Percentiles rank a stretch among this genome's conserved stretches.
phyloP scores from a whole-genome alignment of 306 rosid genomes.

The Cicer bijugum region DNA sequence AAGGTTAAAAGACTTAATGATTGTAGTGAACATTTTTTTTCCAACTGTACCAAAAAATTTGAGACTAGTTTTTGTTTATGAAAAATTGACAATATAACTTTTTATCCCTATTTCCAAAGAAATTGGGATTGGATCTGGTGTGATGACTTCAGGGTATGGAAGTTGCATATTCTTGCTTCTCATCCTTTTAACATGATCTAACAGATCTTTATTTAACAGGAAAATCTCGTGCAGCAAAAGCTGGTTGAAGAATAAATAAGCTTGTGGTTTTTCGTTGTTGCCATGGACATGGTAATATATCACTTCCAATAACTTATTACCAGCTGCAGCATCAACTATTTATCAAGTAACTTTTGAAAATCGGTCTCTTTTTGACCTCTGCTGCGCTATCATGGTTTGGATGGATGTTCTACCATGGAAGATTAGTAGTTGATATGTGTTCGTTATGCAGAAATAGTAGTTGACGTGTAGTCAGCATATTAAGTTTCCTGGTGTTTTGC shows the following conservation, averaged over 20 bases:
- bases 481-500: constrained; percentile 16
- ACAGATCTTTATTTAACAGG: constrained; percentile 51
- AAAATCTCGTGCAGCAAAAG: constrained; percentile 55
- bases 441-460: constrained; percentile 43
- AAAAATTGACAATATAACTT: constrained; percentile 14
- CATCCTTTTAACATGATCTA: constrained; percentile 42
- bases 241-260: constrained; percentile 54
- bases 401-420: constrained; percentile 48
- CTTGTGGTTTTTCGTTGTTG: constrained; percentile 32
- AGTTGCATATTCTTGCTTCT: constrained; percentile 27
- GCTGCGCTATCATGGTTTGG: constrained; percentile 42
- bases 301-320: constrained; percentile 55
- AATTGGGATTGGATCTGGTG: constrained; percentile 12
- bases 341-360: constrained; percentile 49
- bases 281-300: constrained; percentile 52
- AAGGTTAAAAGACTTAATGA: background rate
- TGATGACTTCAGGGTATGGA: constrained; percentile 24
- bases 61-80: background rate
- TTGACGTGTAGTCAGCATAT: constrained; percentile 49
- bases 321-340: constrained; percentile 57
- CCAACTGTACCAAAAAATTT: background rate
- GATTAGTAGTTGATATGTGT: constrained; percentile 41
- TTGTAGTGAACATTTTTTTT: constrained; percentile 24
- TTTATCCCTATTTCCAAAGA: constrained; percentile 3
- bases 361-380: constrained; percentile 43